Base-by-base conservation (phyloP, 2,329 filamentous ascomycete species). In the Cladosporium oxysporum region DNA sequence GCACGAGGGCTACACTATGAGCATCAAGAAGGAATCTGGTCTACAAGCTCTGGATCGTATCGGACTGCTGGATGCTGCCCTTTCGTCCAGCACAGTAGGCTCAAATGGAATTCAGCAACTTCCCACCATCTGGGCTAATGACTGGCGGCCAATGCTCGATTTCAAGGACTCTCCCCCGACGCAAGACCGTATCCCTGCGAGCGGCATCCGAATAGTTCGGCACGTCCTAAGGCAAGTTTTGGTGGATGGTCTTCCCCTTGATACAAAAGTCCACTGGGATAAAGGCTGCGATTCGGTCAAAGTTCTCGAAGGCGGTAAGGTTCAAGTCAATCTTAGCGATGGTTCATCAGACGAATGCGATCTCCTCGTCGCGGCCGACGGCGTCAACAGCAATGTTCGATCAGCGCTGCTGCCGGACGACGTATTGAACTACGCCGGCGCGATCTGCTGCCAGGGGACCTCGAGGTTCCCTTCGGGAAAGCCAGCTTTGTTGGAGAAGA, bases 381-480 rank as follows among this genome's bases (percentile, higher is more conserved):
- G 68, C 11, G 68, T 67, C 14, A 69, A 64, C 60, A 69, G 68
- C 58, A 69, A 64, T 31, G 21, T 68, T 28, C 62, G 68, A 11
- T 35, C 44, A 12, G 23, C 26, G 14, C 16, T 69, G 3, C 41
- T 66, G 18, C 65, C 66, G 16, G 44, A 66, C 3, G 59, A 64
- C 53, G 29, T 12, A 21, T 55, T 69, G 23, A 23, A 64, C 16
- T 69, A 53, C 41, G 65, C 65, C 31, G 67, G 68, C 23, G 64
- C 57, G 49, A 59, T 67, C 10, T 62, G 37, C 18, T 21, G 66
- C 8, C 37, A 35, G 26, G 68, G 60, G 2, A 65, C 59, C 11
- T 62, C 68, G 6, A 58, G 26, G 12, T 69, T 69, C 29, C 57
- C 62, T 21, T 53, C 35, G 2, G 53, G 60, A n/a, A 57, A 66